Evolutionary conservation across 2,329 filamentous ascomycete species (phyloP).

Genomic region (Fusarium udum): DNA sequence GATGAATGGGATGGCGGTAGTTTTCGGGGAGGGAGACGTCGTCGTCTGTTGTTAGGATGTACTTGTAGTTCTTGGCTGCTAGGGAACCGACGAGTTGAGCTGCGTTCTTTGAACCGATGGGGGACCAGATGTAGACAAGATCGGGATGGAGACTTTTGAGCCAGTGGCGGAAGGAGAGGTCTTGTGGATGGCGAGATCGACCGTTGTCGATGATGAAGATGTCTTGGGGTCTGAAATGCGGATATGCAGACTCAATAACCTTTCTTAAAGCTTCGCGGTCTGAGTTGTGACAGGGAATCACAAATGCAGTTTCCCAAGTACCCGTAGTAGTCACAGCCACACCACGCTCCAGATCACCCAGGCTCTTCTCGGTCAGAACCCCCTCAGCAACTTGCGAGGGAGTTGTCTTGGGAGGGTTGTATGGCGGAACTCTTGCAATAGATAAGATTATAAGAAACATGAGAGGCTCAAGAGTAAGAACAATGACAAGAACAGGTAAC

Average conservation of each 20-base stretch:
- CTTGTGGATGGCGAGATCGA: neutral
- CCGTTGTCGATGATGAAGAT: conserved; percentile 8
- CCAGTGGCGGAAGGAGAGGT: conserved; percentile 1
- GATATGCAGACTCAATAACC: neutral
- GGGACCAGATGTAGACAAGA: neutral
- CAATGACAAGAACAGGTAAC: neutral
- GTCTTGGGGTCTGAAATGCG: conserved; percentile 2
- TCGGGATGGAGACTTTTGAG: neutral
- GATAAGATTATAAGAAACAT: conserved; percentile 12
- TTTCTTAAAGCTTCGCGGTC: neutral
- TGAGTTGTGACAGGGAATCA: neutral
- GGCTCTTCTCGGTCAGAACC: neutral
- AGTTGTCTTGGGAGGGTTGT: neutral
- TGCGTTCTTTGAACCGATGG: conserved; percentile 2
- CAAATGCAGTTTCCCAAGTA: neutral
- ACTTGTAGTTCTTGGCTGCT: neutral
- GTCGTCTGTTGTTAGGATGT: conserved; percentile 3
- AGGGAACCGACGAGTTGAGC: neutral
- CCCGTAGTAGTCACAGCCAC: accelerated
- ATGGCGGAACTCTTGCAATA: neutral
- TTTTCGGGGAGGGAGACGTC: neutral
- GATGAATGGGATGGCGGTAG: neutral
- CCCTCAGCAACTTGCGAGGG: neutral
- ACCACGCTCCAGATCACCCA: neutral
- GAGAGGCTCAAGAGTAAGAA: conserved; percentile 1